Evolutionary conservation across 1,284 basidiomycete species (phyloP).

Genomic region (Volvariella volvacea): DNA sequence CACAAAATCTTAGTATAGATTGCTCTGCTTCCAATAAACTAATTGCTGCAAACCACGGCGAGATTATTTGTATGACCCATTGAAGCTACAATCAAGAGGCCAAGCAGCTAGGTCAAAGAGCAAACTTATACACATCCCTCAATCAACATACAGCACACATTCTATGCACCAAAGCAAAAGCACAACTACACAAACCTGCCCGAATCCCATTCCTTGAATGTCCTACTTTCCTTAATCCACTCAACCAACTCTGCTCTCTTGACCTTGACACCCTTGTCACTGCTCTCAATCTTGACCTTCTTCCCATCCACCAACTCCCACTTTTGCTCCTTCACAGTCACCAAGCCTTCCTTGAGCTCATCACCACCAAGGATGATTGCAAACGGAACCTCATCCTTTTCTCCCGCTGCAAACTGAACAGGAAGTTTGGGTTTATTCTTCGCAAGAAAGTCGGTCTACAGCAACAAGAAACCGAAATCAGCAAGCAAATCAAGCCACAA

Average conservation of each 20-base stretch:
- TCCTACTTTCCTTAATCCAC: slow-evolving; percentile 56
- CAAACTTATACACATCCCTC: no score
- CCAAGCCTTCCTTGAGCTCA: slow-evolving; percentile 79
- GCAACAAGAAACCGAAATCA: slow-evolving; percentile 8
- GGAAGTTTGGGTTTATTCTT: slow-evolving; percentile 88
- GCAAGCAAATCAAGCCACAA: slow-evolving; percentile 2
- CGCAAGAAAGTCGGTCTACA: slow-evolving; percentile 86
- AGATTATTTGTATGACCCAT: no score
- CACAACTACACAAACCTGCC: no score
- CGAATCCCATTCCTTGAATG: slow-evolving; percentile 41
- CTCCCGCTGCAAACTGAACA: slow-evolving; percentile 87
- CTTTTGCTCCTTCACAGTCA: slow-evolving; percentile 89
- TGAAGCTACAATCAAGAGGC: no score
- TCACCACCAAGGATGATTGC: slow-evolving; percentile 87
- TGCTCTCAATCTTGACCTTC: slow-evolving; percentile 64
- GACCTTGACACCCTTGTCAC: slow-evolving; percentile 64
- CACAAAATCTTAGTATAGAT: no score
- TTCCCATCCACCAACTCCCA: slow-evolving; percentile 73
- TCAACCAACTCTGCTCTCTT: slow-evolving; percentile 61
- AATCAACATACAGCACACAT: no score
- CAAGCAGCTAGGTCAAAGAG: no score
- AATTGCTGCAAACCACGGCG: no score
- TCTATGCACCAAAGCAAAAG: no score
- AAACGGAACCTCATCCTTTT: slow-evolving; percentile 87
- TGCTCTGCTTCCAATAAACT: no score